Evolutionary conservation across 1,139 yeast genomes (phyloP).

Genomic region (Sugiyamaella pinicola): DNA sequence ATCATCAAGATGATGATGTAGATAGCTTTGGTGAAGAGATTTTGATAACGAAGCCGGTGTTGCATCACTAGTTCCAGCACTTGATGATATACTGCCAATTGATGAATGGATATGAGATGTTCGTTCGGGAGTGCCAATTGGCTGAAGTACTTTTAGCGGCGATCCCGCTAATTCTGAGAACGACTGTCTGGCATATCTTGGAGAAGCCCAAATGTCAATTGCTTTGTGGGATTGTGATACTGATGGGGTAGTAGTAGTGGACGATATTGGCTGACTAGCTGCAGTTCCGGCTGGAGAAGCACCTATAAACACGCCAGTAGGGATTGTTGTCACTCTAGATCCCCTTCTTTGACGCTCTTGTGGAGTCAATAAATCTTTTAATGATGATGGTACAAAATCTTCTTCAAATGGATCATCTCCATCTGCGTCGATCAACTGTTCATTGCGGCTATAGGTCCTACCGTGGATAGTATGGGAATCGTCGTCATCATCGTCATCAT

Average conservation of each 20-base stretch:
- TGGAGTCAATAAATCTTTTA: conserved; percentile 75
- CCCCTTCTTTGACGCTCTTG: conserved; percentile 70
- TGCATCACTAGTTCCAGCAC: neutral
- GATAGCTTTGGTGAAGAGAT: conserved; percentile 9
- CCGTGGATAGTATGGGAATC: conserved; percentile 18
- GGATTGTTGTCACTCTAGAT: conserved; percentile 46
- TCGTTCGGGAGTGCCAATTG: conserved; percentile 28
- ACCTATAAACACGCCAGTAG: neutral
- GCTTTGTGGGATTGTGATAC: conserved; percentile 12
- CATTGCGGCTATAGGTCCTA: conserved; percentile 3
- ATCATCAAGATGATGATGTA: conserved; percentile 8
- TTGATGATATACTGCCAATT: conserved; percentile 5
- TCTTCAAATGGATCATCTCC: conserved; percentile 59
- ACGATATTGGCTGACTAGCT: conserved; percentile 4
- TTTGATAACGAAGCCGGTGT: conserved; percentile 9
- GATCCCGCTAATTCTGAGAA: conserved; percentile 21
- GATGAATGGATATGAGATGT: conserved; percentile 12
- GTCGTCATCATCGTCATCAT: conserved; percentile 37
- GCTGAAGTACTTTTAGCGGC: conserved; percentile 18
- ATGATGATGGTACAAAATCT: conserved; percentile 75
- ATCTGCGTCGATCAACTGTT: conserved; percentile 33
- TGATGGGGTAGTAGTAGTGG: neutral
- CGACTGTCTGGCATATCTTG: conserved; percentile 22
- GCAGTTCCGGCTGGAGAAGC: neutral
- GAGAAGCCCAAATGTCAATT: conserved; percentile 19